phyloP scores from a whole-genome alignment of 306 rosid genomes.

The Styphnolobium japonicum region DNA sequence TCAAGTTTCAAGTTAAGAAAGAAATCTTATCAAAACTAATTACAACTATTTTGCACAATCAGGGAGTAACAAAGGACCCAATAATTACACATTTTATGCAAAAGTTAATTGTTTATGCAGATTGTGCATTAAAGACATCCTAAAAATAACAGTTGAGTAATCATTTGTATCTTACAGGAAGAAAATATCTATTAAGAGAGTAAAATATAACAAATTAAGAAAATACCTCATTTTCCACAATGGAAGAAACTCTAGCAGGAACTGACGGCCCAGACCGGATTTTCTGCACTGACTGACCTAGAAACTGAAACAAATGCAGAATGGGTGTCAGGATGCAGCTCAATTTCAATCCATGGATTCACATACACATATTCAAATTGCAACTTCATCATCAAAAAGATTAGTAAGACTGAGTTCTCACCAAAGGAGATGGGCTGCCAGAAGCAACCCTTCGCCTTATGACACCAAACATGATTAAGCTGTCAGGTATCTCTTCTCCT shows the following conservation, averaged over 20 bases:
- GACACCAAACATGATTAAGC: constrained; percentile 51
- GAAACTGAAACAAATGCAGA: constrained; percentile 35
- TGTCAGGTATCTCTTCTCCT: background rate
- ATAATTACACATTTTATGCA: background rate
- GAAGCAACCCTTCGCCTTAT: constrained; percentile 72
- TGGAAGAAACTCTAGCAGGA: constrained; percentile 46
- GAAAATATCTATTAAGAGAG: background rate
- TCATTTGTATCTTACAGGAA: background rate
- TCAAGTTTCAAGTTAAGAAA: background rate
- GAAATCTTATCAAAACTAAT: background rate
- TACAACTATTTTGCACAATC: background rate
- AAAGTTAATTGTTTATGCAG: background rate
- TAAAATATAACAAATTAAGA: background rate
- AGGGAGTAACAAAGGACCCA: background rate
- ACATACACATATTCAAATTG: background rate
- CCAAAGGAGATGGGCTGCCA: constrained; percentile 54
- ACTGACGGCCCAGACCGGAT: constrained; percentile 30
- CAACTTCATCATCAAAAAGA: background rate
- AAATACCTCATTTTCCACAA: constrained; percentile 52
- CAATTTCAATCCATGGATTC: background rate
- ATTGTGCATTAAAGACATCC: background rate
- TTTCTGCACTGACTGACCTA: constrained; percentile 41
- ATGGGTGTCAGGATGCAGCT: background rate
- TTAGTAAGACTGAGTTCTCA: constrained; percentile 2
- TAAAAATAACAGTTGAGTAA: background rate